These are phyloP conservation scores for Elongisporangium anandrum DNA, from an alignment of 352 stramenopile species.

Conservation along the genomic window DNA sequence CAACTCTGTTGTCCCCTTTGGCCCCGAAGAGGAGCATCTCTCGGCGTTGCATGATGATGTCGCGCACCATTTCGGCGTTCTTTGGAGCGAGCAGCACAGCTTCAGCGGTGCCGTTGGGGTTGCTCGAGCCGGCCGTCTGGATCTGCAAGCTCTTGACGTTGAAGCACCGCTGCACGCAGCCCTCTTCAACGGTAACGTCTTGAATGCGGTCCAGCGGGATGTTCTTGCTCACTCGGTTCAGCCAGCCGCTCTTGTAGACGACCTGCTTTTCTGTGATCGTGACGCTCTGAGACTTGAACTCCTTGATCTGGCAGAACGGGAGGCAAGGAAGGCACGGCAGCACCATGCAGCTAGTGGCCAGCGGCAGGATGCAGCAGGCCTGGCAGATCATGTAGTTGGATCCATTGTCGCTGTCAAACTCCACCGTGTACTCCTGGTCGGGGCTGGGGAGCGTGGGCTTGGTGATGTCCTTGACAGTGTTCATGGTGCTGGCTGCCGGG, in stretches of 20 bases:
- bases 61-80: slow-evolving; percentile 28
- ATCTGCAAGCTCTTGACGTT: slow-evolving; percentile 30
- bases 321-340: no score
- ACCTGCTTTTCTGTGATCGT: slow-evolving; percentile 32
- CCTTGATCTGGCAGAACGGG: slow-evolving; percentile 10
- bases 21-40: slow-evolving; percentile 26
- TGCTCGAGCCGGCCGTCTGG: slow-evolving; percentile 25
- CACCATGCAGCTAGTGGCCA: slow-evolving; percentile 1
- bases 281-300: slow-evolving; percentile 29
- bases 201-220: slow-evolving; percentile 44
- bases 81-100: slow-evolving; percentile 20
- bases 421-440: slow-evolving; percentile 7
- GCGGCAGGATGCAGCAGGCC: neutral
- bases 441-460: neutral
- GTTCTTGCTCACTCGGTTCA: slow-evolving; percentile 33
- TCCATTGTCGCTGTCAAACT: slow-evolving; percentile 17
- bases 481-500: no score
- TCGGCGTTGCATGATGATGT: slow-evolving; percentile 36
- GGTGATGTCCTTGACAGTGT: no score
- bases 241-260: slow-evolving; percentile 31
- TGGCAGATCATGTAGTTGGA: slow-evolving; percentile 10
- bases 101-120: no score
- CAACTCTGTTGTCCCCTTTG: neutral
- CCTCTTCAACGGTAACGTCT: slow-evolving; percentile 35
- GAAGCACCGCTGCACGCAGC: slow-evolving; percentile 31